A percentile compares a stretch with the other conserved stretches of the same genome.
phyloP scores from a whole-genome alignment of 371 early-diverging fungal genomes.

The Capillidium heterosporum region DNA sequence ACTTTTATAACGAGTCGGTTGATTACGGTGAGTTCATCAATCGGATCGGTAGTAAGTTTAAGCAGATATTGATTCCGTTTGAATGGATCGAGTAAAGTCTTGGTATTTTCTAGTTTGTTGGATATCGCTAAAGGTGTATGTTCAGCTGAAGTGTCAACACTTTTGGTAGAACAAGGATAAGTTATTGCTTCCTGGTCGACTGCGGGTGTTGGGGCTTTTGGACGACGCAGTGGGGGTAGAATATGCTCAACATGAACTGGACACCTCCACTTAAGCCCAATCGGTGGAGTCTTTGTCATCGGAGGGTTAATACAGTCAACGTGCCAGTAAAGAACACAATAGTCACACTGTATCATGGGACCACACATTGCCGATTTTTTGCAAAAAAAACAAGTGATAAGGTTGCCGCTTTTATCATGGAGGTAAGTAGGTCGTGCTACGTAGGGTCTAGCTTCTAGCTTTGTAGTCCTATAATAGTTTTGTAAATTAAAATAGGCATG shows the following conservation, averaged over 20 bases:
- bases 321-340: slow-evolving; percentile 68
- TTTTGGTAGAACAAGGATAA: no score
- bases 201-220: no score
- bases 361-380: slow-evolving; percentile 2
- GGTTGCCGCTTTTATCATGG: background rate
- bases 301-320: slow-evolving; percentile 70
- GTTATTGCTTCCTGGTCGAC: no score
- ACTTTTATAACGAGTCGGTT: background rate
- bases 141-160: no score
- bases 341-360: slow-evolving; percentile 58
- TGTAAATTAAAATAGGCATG: background rate
- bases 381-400: slow-evolving; percentile 1
- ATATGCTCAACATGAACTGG: slow-evolving; percentile 66
- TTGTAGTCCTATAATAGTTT: background rate
- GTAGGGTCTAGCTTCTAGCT: background rate
- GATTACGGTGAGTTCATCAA: background rate
- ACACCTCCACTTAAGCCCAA: slow-evolving; percentile 61
- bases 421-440: background rate
- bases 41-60: no score
- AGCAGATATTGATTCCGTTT: background rate
- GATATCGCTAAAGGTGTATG: no score
- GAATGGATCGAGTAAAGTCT: background rate
- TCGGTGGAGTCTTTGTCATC: slow-evolving; percentile 35
- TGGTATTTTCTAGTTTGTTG: background rate
- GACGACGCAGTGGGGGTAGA: background rate